These are phyloP conservation scores for Yarrowia divulgata DNA, from an alignment of 805 yeast species.

Conservation along the genomic window DNA sequence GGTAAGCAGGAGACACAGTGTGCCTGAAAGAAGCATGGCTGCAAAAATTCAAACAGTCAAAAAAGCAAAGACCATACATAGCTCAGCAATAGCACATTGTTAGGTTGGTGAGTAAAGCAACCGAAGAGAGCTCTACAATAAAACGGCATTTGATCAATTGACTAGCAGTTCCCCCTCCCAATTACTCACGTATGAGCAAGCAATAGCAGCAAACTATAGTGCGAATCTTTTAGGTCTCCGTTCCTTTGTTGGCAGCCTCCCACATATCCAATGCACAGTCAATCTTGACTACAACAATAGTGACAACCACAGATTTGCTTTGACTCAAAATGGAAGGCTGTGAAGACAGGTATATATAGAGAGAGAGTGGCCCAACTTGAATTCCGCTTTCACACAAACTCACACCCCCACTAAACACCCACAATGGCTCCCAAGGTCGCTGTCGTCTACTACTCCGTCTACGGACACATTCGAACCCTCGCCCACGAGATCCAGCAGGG, in stretches of 20 bases:
- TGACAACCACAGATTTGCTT: not conserved
- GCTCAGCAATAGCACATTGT: no score
- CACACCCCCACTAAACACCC: not conserved
- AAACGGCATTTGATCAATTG: no score
- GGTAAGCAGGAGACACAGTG: not conserved
- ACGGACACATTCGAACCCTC: conserved; percentile 75
- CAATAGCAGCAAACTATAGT: not conserved
- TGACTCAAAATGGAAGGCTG: not conserved
- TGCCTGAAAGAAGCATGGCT: not conserved
- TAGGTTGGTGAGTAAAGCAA: no score
- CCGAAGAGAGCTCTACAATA: no score
- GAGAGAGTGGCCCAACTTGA: not conserved
- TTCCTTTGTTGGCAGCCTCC: not conserved
- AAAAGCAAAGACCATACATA: not conserved
- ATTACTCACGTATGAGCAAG: not conserved
- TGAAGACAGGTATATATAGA: not conserved
- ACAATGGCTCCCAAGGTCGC: conserved; percentile 60
- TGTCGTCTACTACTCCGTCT: conserved; percentile 78
- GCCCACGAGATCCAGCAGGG: conserved; percentile 77
- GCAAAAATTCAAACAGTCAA: not conserved
- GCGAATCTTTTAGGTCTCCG: not conserved
- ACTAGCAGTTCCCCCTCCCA: not conserved
- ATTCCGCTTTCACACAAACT: not conserved
- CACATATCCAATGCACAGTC: conserved; percentile 1
- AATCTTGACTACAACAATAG: conserved; percentile 13